Conservation (phyloP, 139 green algal genomes). For the Auxenochlorella protothecoides region DNA sequence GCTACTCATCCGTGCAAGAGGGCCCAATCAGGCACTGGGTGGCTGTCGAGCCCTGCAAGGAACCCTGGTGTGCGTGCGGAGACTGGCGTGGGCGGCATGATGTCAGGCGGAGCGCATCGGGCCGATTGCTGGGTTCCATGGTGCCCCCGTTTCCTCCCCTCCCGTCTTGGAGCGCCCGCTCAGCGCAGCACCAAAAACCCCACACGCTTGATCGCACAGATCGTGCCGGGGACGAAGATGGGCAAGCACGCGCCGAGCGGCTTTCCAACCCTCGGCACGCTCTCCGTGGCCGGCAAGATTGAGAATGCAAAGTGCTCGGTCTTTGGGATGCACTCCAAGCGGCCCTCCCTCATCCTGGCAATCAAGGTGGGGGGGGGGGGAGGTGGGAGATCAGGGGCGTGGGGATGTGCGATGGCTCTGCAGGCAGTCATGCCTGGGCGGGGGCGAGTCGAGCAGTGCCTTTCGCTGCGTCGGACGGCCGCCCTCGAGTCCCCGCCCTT, state of each 20-base stretch:
- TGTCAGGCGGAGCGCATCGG: no score
- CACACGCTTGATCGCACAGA: background rate
- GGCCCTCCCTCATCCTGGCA: slow-evolving; percentile 65
- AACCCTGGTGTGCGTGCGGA: no score
- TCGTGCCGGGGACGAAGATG: slow-evolving; percentile 47
- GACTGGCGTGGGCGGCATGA: no score
- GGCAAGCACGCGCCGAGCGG: slow-evolving; percentile 42
- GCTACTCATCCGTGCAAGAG: no score
- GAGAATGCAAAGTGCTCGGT: slow-evolving; percentile 16
- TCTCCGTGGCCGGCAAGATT: slow-evolving; percentile 21
- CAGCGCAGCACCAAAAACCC: no score
- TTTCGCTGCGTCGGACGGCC: no score
- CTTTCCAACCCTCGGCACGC: slow-evolving; percentile 62
- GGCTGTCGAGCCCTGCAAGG: no score
- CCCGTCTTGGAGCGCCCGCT: no score
- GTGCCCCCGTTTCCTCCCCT: no score
- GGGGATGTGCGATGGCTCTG: background rate
- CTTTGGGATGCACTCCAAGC: slow-evolving; percentile 64
- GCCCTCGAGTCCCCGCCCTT: no score
- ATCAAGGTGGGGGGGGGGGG: slow-evolving; percentile 33
- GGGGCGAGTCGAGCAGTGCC: background rate
- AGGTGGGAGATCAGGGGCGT: background rate
- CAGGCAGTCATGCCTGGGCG: background rate
- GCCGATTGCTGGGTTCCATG: no score
- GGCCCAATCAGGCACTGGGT: no score